Conservation (phyloP, 2,329 filamentous ascomycete genomes). For the Cyclaneusma minus region DNA sequence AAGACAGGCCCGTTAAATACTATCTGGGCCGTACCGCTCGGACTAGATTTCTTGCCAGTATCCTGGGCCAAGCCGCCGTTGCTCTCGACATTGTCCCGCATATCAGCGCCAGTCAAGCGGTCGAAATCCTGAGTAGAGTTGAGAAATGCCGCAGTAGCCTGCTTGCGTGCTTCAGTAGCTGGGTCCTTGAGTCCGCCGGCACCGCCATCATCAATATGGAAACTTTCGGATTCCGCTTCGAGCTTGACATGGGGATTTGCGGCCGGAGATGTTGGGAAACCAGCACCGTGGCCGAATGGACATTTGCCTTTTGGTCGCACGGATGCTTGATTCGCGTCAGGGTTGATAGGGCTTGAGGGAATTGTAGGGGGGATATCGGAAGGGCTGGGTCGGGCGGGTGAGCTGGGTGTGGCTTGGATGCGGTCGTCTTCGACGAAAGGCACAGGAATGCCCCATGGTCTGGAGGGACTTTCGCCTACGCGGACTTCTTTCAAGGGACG, state of each 20-base stretch:
- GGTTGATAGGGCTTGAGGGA: too few relatives aligned
- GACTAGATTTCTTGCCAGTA: slow-evolving; percentile 1
- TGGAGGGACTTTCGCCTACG: slow-evolving; percentile 84
- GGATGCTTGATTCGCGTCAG: slow-evolving; percentile 4
- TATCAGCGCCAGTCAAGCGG: neutral
- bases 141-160: too few relatives aligned
- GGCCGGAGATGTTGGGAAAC: slow-evolving; percentile 1
- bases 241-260: slow-evolving; percentile 4
- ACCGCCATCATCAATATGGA: too few relatives aligned
- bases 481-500: slow-evolving; percentile 74
- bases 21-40: slow-evolving; percentile 41
- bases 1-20: slow-evolving; percentile 89
- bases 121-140: slow-evolving; percentile 1
- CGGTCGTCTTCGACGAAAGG: slow-evolving; percentile 38
- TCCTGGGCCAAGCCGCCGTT: neutral
- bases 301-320: slow-evolving; percentile 10
- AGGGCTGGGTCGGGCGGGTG: slow-evolving; percentile 39
- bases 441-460: slow-evolving; percentile 84
- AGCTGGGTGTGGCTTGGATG: slow-evolving; percentile 14
- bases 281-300: slow-evolving; percentile 23
- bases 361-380: slow-evolving; percentile 29
- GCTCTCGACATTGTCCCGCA: neutral
- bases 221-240: too few relatives aligned
- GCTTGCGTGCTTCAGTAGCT: too few relatives aligned
- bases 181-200: too few relatives aligned